phyloP scores from a whole-genome alignment of 106 monocot species.

The Allium sativum region DNA sequence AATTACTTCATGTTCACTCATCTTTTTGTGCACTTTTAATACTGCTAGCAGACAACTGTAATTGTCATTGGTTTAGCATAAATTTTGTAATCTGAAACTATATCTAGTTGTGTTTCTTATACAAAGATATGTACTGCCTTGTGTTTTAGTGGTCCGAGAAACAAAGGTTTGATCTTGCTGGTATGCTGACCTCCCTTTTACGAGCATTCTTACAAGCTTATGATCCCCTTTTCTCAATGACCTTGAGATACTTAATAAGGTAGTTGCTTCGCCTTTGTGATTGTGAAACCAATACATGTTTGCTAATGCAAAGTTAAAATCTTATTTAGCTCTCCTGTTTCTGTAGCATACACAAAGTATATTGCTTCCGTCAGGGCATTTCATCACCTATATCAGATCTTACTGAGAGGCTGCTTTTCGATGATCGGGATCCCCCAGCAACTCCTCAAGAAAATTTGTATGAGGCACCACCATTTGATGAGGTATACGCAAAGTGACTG shows the following conservation, averaged over 20 bases:
- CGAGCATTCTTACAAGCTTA: slow-evolving; percentile 85
- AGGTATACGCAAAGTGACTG: slow-evolving; percentile 24
- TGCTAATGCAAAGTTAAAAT: too few relatives aligned
- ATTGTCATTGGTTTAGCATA: too few relatives aligned
- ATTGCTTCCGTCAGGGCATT: slow-evolving; percentile 72
- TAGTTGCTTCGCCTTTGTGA: not conserved
- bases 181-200: slow-evolving; percentile 62
- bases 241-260: slow-evolving; percentile 96
- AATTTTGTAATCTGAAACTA: too few relatives aligned
- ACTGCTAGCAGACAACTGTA: too few relatives aligned
- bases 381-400: slow-evolving; percentile 84
- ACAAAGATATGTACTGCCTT: not conserved
- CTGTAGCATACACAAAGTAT: slow-evolving; percentile 73
- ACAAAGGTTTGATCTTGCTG: slow-evolving; percentile 78
- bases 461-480: slow-evolving; percentile 89
- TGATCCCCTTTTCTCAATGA: slow-evolving; percentile 80
- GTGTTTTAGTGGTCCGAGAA: slow-evolving; percentile 79
- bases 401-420: slow-evolving; percentile 78
- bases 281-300: too few relatives aligned
- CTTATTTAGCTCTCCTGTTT: too few relatives aligned
- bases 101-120: too few relatives aligned
- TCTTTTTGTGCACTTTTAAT: too few relatives aligned
- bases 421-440: slow-evolving; percentile 82
- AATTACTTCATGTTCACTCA: too few relatives aligned
- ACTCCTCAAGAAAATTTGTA: slow-evolving; percentile 54